phyloP scores from a whole-genome alignment of 805 yeast species.

The Kazachstania kunashirensis region DNA sequence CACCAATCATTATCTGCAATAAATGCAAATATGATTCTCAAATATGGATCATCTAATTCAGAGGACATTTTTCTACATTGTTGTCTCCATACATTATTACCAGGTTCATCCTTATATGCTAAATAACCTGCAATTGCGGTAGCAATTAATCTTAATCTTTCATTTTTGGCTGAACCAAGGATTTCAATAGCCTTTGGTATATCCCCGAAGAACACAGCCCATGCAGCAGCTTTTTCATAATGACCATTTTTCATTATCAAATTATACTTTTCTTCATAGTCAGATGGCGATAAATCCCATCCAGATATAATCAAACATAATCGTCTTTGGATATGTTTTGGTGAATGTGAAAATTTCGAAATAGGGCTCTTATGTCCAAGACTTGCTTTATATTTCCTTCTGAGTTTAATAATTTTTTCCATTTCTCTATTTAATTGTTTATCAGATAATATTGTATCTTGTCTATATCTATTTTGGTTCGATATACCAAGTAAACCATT shows the following conservation, averaged over 20 bases:
- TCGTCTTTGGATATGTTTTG: slow-evolving; percentile 52
- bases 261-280: slow-evolving; percentile 59
- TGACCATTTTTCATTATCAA: slow-evolving; percentile 48
- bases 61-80: slow-evolving; percentile 82
- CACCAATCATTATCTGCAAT: slow-evolving; percentile 94
- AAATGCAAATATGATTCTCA: slow-evolving; percentile 86
- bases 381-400: slow-evolving; percentile 20
- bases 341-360: slow-evolving; percentile 19
- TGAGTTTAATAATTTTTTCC: slow-evolving; percentile 35
- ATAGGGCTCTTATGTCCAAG: slow-evolving; percentile 16
- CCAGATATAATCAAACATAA: slow-evolving; percentile 80
- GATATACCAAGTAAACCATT: slow-evolving; percentile 50
- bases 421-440: slow-evolving; percentile 28
- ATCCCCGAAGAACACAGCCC: slow-evolving; percentile 94
- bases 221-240: slow-evolving; percentile 88
- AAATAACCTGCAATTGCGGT: slow-evolving; percentile 90
- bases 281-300: slow-evolving; percentile 73
- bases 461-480: slow-evolving; percentile 39
- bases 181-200: slow-evolving; percentile 71
- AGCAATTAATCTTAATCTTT: slow-evolving; percentile 66
- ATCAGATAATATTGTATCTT: slow-evolving; percentile 23
- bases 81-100: slow-evolving; percentile 81
- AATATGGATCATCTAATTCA: slow-evolving; percentile 82
- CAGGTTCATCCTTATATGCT: slow-evolving; percentile 30
- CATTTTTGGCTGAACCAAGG: slow-evolving; percentile 63